Conservation (phyloP, 1,284 basidiomycete genomes). For the Schizopora paradoxa region DNA sequence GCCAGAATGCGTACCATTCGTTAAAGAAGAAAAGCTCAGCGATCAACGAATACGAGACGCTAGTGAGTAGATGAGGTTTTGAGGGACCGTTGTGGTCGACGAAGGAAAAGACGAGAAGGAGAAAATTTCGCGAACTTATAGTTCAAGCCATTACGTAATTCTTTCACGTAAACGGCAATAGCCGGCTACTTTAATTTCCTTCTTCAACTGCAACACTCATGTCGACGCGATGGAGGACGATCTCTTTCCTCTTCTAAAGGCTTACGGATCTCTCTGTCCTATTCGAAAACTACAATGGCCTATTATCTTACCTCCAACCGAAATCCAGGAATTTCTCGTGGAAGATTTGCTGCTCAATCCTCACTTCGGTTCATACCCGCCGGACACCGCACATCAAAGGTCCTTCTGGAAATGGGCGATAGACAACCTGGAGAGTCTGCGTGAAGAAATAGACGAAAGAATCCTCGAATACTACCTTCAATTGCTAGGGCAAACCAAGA, state of each 20-base stretch:
- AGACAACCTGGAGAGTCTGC: conserved; percentile 41
- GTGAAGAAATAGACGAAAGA: conserved; percentile 55
- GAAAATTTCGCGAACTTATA: no score
- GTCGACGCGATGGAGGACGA: conserved; percentile 7
- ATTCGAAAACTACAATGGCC: conserved; percentile 39
- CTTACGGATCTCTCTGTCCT: conserved; percentile 50
- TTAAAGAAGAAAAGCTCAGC: no score
- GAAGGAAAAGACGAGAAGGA: no score
- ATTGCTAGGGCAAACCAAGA: conserved; percentile 34
- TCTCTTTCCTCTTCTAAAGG: conserved; percentile 42
- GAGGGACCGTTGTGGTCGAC: no score
- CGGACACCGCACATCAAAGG: conserved; percentile 54
- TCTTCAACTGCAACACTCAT: no score
- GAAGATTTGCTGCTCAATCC: conserved; percentile 41
- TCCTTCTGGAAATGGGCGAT: conserved; percentile 71
- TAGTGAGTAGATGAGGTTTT: no score
- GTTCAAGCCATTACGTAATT: no score
- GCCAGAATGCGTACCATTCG: no score
- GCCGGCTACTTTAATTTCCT: no score
- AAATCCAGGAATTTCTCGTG: conserved; percentile 51
- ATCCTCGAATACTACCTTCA: conserved; percentile 58
- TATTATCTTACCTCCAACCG: conserved; percentile 26
- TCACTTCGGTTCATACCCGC: conserved; percentile 53
- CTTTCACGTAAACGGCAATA: no score
- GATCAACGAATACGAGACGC: no score